Evolutionary conservation across 2,329 filamentous ascomycete genomes (phyloP), one percentile per base, ranked within the genome.

Genomic region (Verticillium alfalfae): DNA sequence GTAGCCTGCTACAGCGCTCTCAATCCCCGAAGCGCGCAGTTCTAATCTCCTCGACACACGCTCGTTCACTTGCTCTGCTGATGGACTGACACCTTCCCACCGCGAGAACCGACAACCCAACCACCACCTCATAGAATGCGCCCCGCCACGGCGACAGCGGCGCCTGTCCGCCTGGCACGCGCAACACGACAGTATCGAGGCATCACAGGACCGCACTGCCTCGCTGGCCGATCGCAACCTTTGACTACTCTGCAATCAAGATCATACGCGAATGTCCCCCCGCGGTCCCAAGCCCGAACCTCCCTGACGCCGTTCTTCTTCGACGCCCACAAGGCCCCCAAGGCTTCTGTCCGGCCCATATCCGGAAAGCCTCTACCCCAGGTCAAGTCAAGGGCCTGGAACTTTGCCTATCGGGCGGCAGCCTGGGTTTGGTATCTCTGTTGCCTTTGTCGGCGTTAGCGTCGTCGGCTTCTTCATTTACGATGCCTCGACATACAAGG

Each of bases 401-500:
- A 83, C 70, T 87, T 90, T 69, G 73, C 86, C 56, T 92, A 91
- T 72, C 85, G 90, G 67, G 81, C 85, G 37, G 89, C 93, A 38
- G 87, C 90, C 2, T 85, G 84, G 84, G 69, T 75, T 92, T 26
- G 95, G 95, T 45, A 87, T 91, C 62, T 90, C 94, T 58, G 82
- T 95, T 41, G 80, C 88, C 8, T 82, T 94, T 58, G 73, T 91
- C 60, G 88, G 90, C 38, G 78, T 83, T 3, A 81, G 90, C 6
- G 82, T 98, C 7, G 76, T 93, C 22, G 90, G 82, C 57, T 97
- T 99, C 81, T 99, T 99, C 77, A 68, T 95, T 68, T 99, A 96
- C 78, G 95, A 99, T 79, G 89, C 93, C 10, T 89, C 87, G 57
- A 99, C 95, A 15, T 99, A 99, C 78, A 88, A 86, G 63, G 89